Percentiles rank a stretch among this genome's conserved stretches.
Conservation (phyloP, 2,329 filamentous ascomycete genomes). For the Neonectria sp. region DNA sequence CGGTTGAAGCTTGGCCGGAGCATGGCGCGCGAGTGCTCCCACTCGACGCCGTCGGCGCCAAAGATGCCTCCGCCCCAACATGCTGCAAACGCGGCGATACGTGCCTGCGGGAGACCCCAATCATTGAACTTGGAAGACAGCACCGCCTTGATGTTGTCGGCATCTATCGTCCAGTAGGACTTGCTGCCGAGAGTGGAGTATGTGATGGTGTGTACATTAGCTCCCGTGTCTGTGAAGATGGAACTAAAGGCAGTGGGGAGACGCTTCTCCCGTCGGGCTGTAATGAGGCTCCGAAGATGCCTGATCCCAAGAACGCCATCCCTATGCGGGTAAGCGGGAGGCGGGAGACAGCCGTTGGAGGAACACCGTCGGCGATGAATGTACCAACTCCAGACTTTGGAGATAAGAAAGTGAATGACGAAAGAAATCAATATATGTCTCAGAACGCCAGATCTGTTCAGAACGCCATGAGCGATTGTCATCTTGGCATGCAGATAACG, state of each 20-base stretch:
- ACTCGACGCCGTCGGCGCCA: slow-evolving; percentile 57
- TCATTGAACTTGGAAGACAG: slow-evolving; percentile 65
- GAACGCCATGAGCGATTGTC: not conserved
- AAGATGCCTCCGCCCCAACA: slow-evolving; percentile 61
- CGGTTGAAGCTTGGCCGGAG: slow-evolving; percentile 48
- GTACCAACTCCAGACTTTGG: not conserved
- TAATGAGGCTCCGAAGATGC: slow-evolving; percentile 12
- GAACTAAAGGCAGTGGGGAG: slow-evolving; percentile 18
- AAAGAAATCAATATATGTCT: not conserved
- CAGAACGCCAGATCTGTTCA: not conserved
- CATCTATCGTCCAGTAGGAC: slow-evolving; percentile 53
- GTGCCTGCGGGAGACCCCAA: slow-evolving; percentile 51
- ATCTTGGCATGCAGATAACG: not conserved
- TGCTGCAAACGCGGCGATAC: slow-evolving; percentile 48
- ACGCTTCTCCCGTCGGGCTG: slow-evolving; percentile 10
- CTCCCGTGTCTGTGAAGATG: slow-evolving; percentile 21
- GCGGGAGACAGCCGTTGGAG: slow-evolving; percentile 13
- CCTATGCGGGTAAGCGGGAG: slow-evolving; percentile 11
- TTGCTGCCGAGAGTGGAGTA: slow-evolving; percentile 13
- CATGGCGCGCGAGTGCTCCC: slow-evolving; percentile 57
- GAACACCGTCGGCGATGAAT: not conserved
- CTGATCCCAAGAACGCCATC: slow-evolving; percentile 15
- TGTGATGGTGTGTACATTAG: not conserved
- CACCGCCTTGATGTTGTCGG: slow-evolving; percentile 66
- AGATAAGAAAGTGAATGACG: not conserved